These are phyloP conservation scores for Podila verticillata DNA, from an alignment of 192 early-diverging fungal genomes.

Conservation along the genomic window DNA sequence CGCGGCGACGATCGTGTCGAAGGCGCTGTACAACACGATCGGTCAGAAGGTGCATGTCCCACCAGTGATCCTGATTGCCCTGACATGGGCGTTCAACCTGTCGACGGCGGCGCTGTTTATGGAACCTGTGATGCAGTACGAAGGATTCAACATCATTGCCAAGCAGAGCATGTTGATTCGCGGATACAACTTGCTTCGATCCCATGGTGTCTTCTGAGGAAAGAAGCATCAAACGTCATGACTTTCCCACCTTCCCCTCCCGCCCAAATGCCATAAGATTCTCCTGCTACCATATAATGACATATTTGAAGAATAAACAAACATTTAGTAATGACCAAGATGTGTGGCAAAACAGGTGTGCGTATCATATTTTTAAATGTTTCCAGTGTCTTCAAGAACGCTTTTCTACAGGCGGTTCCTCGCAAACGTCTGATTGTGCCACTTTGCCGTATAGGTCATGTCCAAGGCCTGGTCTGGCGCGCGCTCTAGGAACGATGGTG, in stretches of 20 bases:
- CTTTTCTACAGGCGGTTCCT: not conserved
- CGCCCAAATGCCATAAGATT: too few relatives aligned
- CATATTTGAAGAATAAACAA: too few relatives aligned
- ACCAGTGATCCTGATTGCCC: conserved; percentile 17
- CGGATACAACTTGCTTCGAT: conserved; percentile 33
- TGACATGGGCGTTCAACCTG: conserved; percentile 44
- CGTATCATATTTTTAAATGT: too few relatives aligned
- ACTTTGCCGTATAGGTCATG: not conserved
- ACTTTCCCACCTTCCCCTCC: not conserved
- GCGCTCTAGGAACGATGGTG: conserved; percentile 21
- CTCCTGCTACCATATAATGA: too few relatives aligned
- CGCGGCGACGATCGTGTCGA: conserved; percentile 36
- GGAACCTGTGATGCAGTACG: conserved; percentile 37
- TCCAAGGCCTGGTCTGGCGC: conserved; percentile 17
- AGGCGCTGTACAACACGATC: conserved; percentile 21
- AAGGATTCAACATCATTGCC: conserved; percentile 34
- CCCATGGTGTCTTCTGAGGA: conserved; percentile 29
- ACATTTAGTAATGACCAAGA: too few relatives aligned
- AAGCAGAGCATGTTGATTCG: conserved; percentile 28
- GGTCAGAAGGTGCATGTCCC: conserved; percentile 31
- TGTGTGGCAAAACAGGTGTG: too few relatives aligned
- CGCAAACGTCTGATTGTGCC: conserved; percentile 18
- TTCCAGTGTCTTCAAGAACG: too few relatives aligned
- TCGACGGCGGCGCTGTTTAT: conserved; percentile 26
- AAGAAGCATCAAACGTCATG: not conserved